Base-by-base conservation (phyloP, 257 asterid species). In the Phtheirospermum japonicum region DNA sequence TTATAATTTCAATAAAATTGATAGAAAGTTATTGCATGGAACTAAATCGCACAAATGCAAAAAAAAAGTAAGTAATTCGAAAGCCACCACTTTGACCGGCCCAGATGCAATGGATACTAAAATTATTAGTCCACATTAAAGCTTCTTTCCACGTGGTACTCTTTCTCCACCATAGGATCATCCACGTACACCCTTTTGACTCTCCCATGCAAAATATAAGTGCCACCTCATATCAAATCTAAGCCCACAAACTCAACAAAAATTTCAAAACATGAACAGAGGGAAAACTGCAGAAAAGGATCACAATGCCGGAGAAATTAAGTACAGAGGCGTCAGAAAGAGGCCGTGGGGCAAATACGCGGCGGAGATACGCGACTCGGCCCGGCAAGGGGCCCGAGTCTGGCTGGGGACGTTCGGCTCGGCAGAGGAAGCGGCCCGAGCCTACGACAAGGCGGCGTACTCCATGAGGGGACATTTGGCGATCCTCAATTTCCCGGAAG, bases 341-440 rank as follows among this genome's bases (percentile, higher is more conserved):
- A 78, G 96, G 63, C 88, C 87, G 18, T 89, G 90, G 95, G 97
- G 95, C 4, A 89, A 86, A 28, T 89, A 79, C 34, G 95, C 95
- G 9, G 97, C 95, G 10, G 97, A 89, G 80, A 86, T 89, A 63
- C 94, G 97, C 0, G 95, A 89, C 71, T 67, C 84, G 0, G 68
- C 76, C 0, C 55, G 71, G 7, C 82, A 78, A 0, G 95, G 95
- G 4, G 87, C 90, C 4, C 73, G 97, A 0, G 85, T 89, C 3
- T 89, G 97, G 97, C 82, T 89, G 0, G 96, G 96, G 20, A 89
- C 95, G 8, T 89, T 75, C 54, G 68, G 70, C 71, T 78, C 89
- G 0, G 93, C 86, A 0, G 83, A 77, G 74, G 94, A 82, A 37
- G 97, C 97, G 0, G 97, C 97, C 0, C 68, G 85, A 43, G 97